Evolutionary conservation across 1,139 yeast species (phyloP), one percentile per base, ranked within the genome.

Genomic region (Meyerozyma guilliermondii): DNA sequence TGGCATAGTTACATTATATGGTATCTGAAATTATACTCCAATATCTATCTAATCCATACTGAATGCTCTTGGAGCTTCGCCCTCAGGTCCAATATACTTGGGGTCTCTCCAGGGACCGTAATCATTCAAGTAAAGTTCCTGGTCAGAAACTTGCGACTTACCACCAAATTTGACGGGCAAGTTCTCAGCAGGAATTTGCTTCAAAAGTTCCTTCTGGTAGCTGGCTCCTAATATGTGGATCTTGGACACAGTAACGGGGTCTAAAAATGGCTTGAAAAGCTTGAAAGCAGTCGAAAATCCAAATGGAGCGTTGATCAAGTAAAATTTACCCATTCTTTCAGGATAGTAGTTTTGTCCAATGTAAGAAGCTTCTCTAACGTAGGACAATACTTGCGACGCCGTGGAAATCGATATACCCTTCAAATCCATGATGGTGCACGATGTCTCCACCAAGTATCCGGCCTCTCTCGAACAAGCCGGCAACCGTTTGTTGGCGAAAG

Each of bases 321-420:
- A 92, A 62, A 92, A 92, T 67, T 88, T 89, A 58, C 98, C 98
- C 98, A 92, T 91, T 68, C 98, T 85, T 74, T 92, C 98, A n/a
- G 98, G 98, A 65, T 92, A 92, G 67, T 86, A 92, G 72, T 92
- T 88, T 71, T 92, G 98, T 49, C 98, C 97, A 59, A 92, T 88
- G 56, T 78, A 72, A 17, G 96, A 87, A 23, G 98, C 97, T 66
- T 89, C 96, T 62, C 83, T 81, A 44, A 92, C 95, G 66, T 91
- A 92, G 22, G 84, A 75, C 54, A 89, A 75, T 39, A 92, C 98
- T 62, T 84, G 87, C 50, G 84, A 80, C 33, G 96, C 96, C 41
- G 94, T 71, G 28, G 84, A 71, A 49, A 92, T 72, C 23, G 96
- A 87, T 46, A 92, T 89, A 20, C 98, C 98, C 71, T 92, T 92